Percentiles rank a stretch among this genome's conserved stretches.
phyloP scores from a whole-genome alignment of 805 yeast genomes.

The Kazachstania martiniae region DNA sequence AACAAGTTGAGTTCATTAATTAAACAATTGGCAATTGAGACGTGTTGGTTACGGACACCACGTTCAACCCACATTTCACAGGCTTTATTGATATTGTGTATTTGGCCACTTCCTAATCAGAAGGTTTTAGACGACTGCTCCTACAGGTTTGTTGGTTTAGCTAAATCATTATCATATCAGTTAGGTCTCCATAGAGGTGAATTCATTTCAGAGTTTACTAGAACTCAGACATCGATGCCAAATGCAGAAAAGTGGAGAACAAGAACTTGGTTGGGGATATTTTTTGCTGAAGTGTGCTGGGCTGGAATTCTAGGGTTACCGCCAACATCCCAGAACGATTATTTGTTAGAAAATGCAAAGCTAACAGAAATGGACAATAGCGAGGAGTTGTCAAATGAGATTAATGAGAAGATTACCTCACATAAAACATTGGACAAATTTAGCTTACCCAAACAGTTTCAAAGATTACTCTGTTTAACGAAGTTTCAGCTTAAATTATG shows the following conservation, averaged over 20 bases:
- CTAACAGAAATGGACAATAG: constrained; percentile 37
- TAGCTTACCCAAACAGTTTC: constrained; percentile 52
- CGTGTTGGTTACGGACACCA: constrained; percentile 89
- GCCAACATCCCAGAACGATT: constrained; percentile 75
- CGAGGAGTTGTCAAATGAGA: constrained; percentile 9
- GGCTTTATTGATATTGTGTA: constrained; percentile 70
- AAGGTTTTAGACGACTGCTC: constrained; percentile 88
- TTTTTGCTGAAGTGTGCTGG: constrained; percentile 85
- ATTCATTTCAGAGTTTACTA: constrained; percentile 79
- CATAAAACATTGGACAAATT: background rate
- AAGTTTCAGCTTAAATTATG: constrained; percentile 78
- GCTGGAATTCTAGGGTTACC: constrained; percentile 81
- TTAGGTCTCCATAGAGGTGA: constrained; percentile 86
- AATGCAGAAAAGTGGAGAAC: constrained; percentile 94
- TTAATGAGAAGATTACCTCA: constrained; percentile 9
- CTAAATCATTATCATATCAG: constrained; percentile 74
- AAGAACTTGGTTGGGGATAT: constrained; percentile 82
- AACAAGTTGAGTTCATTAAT: constrained; percentile 64
- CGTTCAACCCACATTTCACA: constrained; percentile 90
- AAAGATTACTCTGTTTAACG: constrained; percentile 62
- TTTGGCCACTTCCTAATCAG: constrained; percentile 90
- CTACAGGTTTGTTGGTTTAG: constrained; percentile 78
- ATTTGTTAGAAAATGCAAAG: constrained; percentile 67
- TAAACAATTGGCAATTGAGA: constrained; percentile 79
- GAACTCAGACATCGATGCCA: constrained; percentile 80